Percentiles rank a stretch among this genome's conserved stretches.
Evolutionary conservation across 495 filamentous ascomycete genomes (phyloP).

Genomic region (Penicillium canariense): DNA sequence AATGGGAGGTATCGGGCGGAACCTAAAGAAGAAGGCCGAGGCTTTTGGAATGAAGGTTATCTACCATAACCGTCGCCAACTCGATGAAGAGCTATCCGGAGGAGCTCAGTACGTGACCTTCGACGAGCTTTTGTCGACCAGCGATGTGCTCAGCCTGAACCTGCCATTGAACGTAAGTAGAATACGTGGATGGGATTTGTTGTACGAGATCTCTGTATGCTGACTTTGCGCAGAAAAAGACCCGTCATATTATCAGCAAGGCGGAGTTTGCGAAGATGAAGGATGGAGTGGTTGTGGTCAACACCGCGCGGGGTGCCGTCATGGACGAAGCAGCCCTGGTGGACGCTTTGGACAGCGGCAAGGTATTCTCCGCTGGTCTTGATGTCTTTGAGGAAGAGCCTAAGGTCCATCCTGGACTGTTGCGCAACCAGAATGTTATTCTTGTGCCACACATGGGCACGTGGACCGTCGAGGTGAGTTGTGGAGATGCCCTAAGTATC

Average conservation of each 20-base stretch:
- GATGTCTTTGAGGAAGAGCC: constrained; percentile 74
- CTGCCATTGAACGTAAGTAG: constrained; percentile 67
- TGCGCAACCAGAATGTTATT: constrained; percentile 58
- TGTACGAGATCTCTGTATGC: not conserved
- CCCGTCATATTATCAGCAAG: constrained; percentile 63
- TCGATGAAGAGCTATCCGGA: constrained; percentile 53
- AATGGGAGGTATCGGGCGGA: constrained; percentile 82
- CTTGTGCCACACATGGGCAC: constrained; percentile 72
- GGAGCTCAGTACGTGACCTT: constrained; percentile 68
- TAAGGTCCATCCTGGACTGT: constrained; percentile 58
- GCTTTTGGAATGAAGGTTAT: constrained; percentile 65
- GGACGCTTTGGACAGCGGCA: constrained; percentile 57
- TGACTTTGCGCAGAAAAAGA: constrained; percentile 48
- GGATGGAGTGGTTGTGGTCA: constrained; percentile 66
- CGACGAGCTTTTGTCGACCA: constrained; percentile 60
- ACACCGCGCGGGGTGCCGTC: constrained; percentile 67
- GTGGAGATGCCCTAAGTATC: not conserved
- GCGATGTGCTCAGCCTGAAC: constrained; percentile 76
- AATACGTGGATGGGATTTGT: not conserved
- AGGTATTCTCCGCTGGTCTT: constrained; percentile 59
- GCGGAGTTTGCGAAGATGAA: constrained; percentile 68
- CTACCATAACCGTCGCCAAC: constrained; percentile 62
- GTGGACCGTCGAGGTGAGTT: constrained; percentile 59
- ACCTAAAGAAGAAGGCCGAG: constrained; percentile 53
- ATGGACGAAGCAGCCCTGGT: constrained; percentile 72